These are phyloP conservation scores for Chaetomium sp. DNA, from an alignment of 2,329 filamentous ascomycete species.

Conservation along the genomic window DNA sequence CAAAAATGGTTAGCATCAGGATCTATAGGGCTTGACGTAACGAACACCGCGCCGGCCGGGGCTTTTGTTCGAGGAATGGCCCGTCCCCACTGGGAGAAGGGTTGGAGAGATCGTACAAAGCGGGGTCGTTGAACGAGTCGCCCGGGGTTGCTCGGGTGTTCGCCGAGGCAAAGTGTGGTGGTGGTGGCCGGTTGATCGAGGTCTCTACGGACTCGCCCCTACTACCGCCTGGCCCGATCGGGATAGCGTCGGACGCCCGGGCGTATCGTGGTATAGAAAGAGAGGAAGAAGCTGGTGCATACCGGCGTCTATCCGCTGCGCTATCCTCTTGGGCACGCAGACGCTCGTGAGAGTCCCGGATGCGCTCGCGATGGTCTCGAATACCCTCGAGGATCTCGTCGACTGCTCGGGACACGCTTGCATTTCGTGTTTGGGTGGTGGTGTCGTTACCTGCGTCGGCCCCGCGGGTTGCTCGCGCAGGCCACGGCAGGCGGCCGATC, in stretches of 20 bases:
- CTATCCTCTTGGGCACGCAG: slow-evolving; percentile 24
- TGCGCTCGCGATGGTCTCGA: slow-evolving; percentile 32
- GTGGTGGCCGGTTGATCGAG: too few species aligned
- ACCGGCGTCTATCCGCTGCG: slow-evolving; percentile 21
- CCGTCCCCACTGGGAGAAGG: slow-evolving; percentile 20
- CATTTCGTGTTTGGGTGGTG: slow-evolving; percentile 31
- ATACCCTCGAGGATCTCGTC: slow-evolving; percentile 27
- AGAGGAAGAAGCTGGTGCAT: slow-evolving; percentile 14
- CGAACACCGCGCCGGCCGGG: too few species aligned
- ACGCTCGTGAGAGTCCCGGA: slow-evolving; percentile 29
- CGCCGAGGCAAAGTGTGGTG: too few species aligned
- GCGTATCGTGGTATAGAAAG: too few species aligned
- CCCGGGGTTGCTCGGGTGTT: slow-evolving; percentile 6
- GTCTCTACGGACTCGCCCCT: too few species aligned
- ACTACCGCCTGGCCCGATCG: too few species aligned
- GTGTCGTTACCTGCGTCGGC: slow-evolving; percentile 17
- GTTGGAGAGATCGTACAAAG: slow-evolving; percentile 30
- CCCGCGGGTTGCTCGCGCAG: slow-evolving; percentile 16
- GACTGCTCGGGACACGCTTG: slow-evolving; percentile 33
- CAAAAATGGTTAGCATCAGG: slow-evolving; percentile 8
- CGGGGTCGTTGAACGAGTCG: slow-evolving; percentile 39
- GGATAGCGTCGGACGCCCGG: too few species aligned
- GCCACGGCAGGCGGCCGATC: slow-evolving; percentile 13
- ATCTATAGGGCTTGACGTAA: too few species aligned
- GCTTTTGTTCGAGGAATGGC: background rate